Evolutionary conservation across 2,329 filamentous ascomycete genomes (phyloP).

Genomic region (Fusarium proliferatum): DNA sequence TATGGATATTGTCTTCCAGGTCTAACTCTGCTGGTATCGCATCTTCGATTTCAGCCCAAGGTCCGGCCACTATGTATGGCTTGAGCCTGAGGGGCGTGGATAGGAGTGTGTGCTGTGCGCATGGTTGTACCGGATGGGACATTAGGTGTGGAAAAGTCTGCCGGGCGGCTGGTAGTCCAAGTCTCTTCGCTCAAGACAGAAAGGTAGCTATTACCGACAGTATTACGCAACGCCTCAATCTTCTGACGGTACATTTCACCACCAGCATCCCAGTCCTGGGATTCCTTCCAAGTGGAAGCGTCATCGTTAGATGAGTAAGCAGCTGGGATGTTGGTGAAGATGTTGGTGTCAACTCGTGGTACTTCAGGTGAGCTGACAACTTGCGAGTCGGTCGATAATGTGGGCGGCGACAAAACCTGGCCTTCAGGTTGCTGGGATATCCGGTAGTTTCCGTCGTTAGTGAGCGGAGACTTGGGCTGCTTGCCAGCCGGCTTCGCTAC

Average conservation of each 20-base stretch:
- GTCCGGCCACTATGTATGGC: constrained; percentile 65
- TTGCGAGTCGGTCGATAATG: constrained; percentile 48
- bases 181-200: constrained; percentile 84
- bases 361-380: constrained; percentile 40
- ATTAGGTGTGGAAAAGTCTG: constrained; percentile 38
- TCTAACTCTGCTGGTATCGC: constrained; percentile 23
- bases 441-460: constrained; percentile 55
- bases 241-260: constrained; percentile 88
- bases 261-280: constrained; percentile 72
- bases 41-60: constrained; percentile 53
- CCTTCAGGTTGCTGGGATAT: constrained; percentile 57
- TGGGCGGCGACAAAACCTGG: constrained; percentile 48
- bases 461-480: constrained; percentile 34
- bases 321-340: constrained; percentile 35
- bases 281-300: constrained; percentile 53
- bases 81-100: constrained; percentile 53
- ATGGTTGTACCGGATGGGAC: constrained; percentile 46
- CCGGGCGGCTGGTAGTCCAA: constrained; percentile 56
- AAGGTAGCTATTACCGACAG: constrained; percentile 89
- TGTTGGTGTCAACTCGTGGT: constrained; percentile 42
- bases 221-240: constrained; percentile 85
- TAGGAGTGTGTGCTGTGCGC: constrained; percentile 47
- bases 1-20: constrained; percentile 43
- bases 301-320: constrained; percentile 28
- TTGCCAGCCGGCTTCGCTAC: constrained; percentile 30